These are phyloP conservation scores for Lophiostoma macrostomum DNA, from an alignment of 495 filamentous ascomycete species.

Conservation along the genomic window DNA sequence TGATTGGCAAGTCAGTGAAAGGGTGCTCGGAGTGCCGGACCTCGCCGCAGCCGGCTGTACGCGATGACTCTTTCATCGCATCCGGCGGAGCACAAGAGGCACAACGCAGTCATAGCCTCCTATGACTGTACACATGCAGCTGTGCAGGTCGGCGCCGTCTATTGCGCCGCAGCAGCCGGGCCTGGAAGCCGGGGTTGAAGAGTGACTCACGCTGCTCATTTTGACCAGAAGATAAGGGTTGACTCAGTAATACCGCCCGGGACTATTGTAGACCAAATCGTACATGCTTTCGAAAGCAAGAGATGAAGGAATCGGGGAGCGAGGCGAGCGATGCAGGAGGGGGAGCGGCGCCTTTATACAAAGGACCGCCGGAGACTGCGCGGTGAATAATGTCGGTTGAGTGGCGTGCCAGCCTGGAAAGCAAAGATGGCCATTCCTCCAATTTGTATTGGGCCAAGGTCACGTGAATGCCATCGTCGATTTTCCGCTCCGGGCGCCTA, in stretches of 20 bases:
- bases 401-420: too few species aligned
- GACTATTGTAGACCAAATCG: slow-evolving; percentile 14
- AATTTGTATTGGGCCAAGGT: too few species aligned
- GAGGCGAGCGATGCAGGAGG: not conserved
- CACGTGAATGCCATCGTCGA: too few species aligned
- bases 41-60: too few species aligned
- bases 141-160: too few species aligned
- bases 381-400: not conserved
- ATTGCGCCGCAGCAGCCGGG: too few species aligned
- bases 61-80: too few species aligned
- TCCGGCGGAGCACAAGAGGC: too few species aligned
- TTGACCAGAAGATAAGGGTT: slow-evolving; percentile 9
- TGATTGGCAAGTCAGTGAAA: not conserved
- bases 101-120: too few species aligned
- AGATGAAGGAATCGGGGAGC: not conserved
- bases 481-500: slow-evolving; percentile 10
- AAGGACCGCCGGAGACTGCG: not conserved
- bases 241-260: slow-evolving; percentile 32
- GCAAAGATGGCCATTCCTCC: too few species aligned
- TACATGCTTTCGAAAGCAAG: slow-evolving; percentile 17
- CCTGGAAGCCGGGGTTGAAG: not conserved
- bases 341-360: slow-evolving; percentile 6
- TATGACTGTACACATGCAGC: too few species aligned
- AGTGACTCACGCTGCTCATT: slow-evolving; percentile 32
- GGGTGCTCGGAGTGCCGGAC: too few species aligned